Conservation (phyloP, 495 filamentous ascomycete species). For the Neurospora sp. region DNA sequence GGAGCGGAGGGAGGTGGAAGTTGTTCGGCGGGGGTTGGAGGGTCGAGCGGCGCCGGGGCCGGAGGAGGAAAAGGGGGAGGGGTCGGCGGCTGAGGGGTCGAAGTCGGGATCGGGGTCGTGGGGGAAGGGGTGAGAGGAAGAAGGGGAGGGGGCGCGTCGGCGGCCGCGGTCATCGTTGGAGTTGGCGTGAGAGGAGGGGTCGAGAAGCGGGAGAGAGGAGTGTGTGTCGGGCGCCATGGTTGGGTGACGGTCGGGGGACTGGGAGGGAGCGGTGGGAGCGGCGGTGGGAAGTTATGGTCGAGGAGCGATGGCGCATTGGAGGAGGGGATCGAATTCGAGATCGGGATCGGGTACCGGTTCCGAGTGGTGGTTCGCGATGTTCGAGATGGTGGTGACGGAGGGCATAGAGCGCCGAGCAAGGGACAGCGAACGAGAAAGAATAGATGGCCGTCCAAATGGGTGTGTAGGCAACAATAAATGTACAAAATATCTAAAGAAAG, state of each 20-base stretch:
- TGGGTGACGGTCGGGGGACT: neutral
- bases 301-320: neutral
- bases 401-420: neutral
- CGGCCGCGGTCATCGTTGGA: neutral
- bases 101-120: neutral
- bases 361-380: neutral
- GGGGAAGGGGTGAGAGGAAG: neutral
- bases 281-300: neutral
- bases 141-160: neutral
- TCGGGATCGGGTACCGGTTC: neutral
- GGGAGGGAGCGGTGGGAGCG: neutral
- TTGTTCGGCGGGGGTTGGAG: constrained; percentile 11
- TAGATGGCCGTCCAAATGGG: neutral
- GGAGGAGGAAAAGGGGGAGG: neutral
- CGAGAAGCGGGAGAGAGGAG: constrained; percentile 6
- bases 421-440: neutral
- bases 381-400: neutral
- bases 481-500: neutral
- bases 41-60: neutral
- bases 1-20: constrained; percentile 10
- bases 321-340: neutral
- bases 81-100: neutral
- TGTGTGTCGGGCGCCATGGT: neutral
- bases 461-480: neutral
- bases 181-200: neutral